Conservation (phyloP, 2,329 filamentous ascomycete species). For the Teratosphaeria gauchensis region DNA sequence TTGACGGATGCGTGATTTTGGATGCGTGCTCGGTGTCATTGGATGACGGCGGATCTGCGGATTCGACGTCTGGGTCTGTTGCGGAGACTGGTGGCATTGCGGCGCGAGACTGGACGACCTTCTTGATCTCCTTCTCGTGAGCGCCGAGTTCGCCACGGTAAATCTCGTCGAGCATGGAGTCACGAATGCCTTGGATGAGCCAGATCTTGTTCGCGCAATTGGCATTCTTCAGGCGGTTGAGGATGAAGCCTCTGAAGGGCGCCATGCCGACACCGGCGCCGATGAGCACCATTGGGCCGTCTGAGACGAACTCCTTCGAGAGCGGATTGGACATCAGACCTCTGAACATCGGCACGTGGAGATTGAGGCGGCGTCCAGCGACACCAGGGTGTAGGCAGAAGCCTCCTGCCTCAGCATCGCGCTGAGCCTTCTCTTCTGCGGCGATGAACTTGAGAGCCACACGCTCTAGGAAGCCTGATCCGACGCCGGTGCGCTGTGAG, state of each 20-base stretch:
- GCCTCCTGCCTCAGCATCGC: constrained; percentile 31
- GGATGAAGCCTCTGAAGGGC: constrained; percentile 94
- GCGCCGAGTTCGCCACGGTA: constrained; percentile 96
- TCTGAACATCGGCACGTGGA: constrained; percentile 94
- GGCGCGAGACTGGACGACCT: constrained; percentile 39
- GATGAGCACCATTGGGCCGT: constrained; percentile 95
- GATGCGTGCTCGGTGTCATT: background rate
- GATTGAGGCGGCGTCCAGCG: constrained; percentile 37
- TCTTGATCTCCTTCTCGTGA: constrained; percentile 55
- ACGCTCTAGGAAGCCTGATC: constrained; percentile 87
- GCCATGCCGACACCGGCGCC: constrained; percentile 94
- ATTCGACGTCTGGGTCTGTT: constrained; percentile 17
- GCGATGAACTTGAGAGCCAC: constrained; percentile 64
- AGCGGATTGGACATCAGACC: constrained; percentile 96
- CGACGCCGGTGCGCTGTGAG: constrained; percentile 63
- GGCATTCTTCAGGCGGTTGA: constrained; percentile 83
- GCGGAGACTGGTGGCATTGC: constrained; percentile 18
- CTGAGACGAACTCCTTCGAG: constrained; percentile 79
- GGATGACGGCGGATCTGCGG: background rate
- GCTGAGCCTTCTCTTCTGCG: constrained; percentile 53
- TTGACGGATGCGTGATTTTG: constrained; percentile 20
- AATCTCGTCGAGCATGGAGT: constrained; percentile 87
- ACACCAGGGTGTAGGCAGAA: constrained; percentile 28
- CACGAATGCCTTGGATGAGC: constrained; percentile 90
- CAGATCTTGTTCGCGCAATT: constrained; percentile 98